A percentile compares a stretch with the other conserved stretches of the same genome.
Conservation (phyloP, 306 rosid genomes). For the Quercus glauca region DNA sequence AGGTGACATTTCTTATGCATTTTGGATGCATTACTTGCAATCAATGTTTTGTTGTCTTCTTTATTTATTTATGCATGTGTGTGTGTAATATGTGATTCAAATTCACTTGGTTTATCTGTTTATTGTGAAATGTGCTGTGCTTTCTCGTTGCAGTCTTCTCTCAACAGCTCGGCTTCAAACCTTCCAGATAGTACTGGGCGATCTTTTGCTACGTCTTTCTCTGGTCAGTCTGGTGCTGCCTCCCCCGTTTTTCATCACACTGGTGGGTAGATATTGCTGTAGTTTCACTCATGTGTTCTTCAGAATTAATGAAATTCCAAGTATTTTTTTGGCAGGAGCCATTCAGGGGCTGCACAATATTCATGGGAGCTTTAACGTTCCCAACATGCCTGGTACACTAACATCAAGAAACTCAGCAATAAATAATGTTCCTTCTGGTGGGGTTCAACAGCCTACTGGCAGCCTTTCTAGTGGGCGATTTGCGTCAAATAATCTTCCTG, state of each 20-base stretch:
- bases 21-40: not conserved
- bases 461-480: conserved; percentile 87
- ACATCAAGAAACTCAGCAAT: conserved; percentile 78
- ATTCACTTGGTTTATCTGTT: not conserved
- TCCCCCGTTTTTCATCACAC: conserved; percentile 86
- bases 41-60: not conserved
- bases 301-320: conserved; percentile 32
- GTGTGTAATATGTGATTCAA: not conserved
- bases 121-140: conserved; percentile 9
- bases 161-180: conserved; percentile 89
- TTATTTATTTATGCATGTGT: not conserved
- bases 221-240: conserved; percentile 97
- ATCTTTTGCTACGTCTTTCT: conserved; percentile 80
- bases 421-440: conserved; percentile 79
- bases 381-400: conserved; percentile 70
- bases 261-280: conserved; percentile 60
- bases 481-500: conserved; percentile 80
- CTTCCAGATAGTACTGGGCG: conserved; percentile 82
- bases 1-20: not conserved
- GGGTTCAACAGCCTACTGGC: conserved; percentile 89
- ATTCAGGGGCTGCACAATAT: conserved; percentile 84
- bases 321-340: conserved; percentile 54
- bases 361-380: conserved; percentile 90
- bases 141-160: conserved; percentile 69
- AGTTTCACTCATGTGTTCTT: conserved; percentile 22